Conservation (phyloP, 108 stramenopile genomes). For the Nitzschia sp. region DNA sequence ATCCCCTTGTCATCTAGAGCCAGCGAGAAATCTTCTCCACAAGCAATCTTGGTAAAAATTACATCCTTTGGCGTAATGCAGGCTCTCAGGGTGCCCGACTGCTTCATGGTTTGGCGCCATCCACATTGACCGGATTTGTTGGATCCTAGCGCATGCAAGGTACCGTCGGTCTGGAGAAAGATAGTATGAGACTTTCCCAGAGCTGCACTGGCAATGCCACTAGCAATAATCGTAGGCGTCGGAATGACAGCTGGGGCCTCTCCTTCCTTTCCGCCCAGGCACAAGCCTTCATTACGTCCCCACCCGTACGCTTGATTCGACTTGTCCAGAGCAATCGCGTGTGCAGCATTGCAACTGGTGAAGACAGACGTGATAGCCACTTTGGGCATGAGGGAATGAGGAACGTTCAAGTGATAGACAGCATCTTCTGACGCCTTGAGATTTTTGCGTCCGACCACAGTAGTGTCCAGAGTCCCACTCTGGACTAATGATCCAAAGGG, state of each 20-base stretch:
- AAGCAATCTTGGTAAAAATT: constrained; percentile 49
- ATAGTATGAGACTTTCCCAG: constrained; percentile 80
- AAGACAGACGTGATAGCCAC: constrained; percentile 49
- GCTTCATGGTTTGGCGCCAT: constrained; percentile 45
- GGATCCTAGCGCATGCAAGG: constrained; percentile 60
- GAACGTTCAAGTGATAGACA: constrained; percentile 53
- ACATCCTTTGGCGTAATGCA: constrained; percentile 22
- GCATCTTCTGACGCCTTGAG: constrained; percentile 30
- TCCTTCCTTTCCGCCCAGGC: constrained; percentile 19
- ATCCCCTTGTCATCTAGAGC: constrained; percentile 70
- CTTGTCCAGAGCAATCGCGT: constrained; percentile 69
- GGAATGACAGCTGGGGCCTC: constrained; percentile 33
- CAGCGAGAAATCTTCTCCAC: constrained; percentile 87
- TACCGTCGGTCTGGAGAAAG: constrained; percentile 56
- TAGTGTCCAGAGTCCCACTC: constrained; percentile 81
- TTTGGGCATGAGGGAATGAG: constrained; percentile 54
- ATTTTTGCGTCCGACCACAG: constrained; percentile 51
- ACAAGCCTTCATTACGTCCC: constrained; percentile 65
- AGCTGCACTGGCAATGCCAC: constrained; percentile 60
- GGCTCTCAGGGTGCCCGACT: constrained; percentile 24
- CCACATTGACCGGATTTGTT: constrained; percentile 84
- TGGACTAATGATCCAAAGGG: constrained; percentile 69
- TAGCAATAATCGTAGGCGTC: constrained; percentile 31
- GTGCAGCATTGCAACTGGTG: constrained; percentile 66
- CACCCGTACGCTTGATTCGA: constrained; percentile 76